Evolutionary conservation across 306 rosid genomes (phyloP).

Genomic region (Prunus dulcis): DNA sequence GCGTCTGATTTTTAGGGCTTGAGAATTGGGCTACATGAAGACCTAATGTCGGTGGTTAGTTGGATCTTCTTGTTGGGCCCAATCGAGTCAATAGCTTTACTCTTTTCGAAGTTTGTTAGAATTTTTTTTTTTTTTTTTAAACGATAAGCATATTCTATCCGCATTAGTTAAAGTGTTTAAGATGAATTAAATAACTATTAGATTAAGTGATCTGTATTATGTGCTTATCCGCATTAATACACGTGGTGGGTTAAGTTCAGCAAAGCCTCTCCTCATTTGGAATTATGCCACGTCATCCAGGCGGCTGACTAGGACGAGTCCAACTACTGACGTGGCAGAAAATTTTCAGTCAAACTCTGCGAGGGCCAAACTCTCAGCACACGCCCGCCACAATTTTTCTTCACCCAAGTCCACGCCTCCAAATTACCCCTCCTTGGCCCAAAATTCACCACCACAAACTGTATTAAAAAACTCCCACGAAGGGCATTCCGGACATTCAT

Average conservation of each 20-base stretch:
- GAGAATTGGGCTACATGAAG: not conserved
- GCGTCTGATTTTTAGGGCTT: not conserved
- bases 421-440: not conserved
- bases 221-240: not conserved
- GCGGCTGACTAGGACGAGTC: not conserved
- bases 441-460: not conserved
- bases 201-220: no score
- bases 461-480: not conserved
- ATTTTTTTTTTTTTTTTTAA: no score
- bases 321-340: not conserved
- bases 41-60: not conserved
- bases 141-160: no score
- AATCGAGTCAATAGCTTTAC: no score
- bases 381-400: slow-evolving; percentile 9
- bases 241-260: not conserved
- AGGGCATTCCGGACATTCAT: not conserved
- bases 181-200: no score
- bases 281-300: not conserved
- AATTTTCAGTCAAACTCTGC: not conserved
- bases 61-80: not conserved
- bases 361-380: slow-evolving; percentile 11
- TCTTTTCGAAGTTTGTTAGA: not conserved
- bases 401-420: not conserved
- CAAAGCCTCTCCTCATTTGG: not conserved
- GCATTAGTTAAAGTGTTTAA: no score